These are phyloP conservation scores for Phytophthora cactorum DNA, from an alignment of 352 stramenopile species.

Conservation along the genomic window DNA sequence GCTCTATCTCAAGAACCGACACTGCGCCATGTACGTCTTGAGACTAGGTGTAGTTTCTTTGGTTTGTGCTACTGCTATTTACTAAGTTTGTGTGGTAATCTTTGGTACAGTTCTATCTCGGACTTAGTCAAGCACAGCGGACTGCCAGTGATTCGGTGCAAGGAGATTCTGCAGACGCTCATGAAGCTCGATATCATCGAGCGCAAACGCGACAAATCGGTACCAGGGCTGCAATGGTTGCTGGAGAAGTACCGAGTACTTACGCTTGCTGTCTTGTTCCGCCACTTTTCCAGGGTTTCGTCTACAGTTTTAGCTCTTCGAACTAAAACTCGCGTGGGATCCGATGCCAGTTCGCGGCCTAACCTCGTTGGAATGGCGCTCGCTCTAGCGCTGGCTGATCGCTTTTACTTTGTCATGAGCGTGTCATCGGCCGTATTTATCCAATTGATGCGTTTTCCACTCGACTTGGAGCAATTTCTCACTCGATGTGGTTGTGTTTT, in stretches of 20 bases:
- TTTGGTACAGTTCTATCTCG: conserved; percentile 64
- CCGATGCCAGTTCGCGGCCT: not conserved
- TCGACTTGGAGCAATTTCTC: conserved; percentile 8
- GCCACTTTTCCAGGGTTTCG: conserved; percentile 51
- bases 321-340: conserved; percentile 14
- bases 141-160: conserved; percentile 83
- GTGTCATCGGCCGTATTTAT: conserved; percentile 52
- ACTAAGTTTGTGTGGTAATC: not conserved
- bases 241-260: not conserved
- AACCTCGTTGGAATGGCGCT: not conserved
- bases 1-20: conserved; percentile 85
- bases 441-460: conserved; percentile 18
- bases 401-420: not conserved
- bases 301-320: conserved; percentile 67
- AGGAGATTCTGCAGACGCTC: conserved; percentile 88
- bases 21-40: conserved; percentile 70
- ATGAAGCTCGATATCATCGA: conserved; percentile 86
- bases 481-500: conserved; percentile 10
- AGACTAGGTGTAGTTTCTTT: conserved; percentile 1
- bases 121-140: conserved; percentile 85
- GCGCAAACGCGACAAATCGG: conserved; percentile 75
- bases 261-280: conserved; percentile 7
- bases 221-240: conserved; percentile 27
- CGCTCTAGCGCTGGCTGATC: not conserved
- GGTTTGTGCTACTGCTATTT: not conserved